Percentiles rank a stretch among this genome's conserved stretches.
These are phyloP conservation scores for Vachellia pachyceras DNA, from an alignment of 306 rosid genomes.

Conservation along the genomic window DNA sequence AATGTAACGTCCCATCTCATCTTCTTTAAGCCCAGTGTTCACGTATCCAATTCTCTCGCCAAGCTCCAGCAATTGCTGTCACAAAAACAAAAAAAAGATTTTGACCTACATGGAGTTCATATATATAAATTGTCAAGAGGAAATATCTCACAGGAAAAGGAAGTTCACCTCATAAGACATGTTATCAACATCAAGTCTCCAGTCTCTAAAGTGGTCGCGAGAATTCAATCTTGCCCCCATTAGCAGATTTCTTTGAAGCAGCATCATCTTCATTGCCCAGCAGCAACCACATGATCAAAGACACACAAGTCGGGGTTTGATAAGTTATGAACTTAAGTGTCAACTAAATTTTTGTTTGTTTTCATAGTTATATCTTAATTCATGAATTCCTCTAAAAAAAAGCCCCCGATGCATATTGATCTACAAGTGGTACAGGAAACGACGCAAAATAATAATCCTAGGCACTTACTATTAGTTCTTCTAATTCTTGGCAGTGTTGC, in stretches of 20 bases:
- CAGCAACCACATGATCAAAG: background rate
- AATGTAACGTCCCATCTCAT: constrained; percentile 65
- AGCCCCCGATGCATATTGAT: background rate
- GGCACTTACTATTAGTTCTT: background rate
- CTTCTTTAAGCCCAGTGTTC: constrained; percentile 84
- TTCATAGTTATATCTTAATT: background rate
- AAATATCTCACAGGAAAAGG: background rate
- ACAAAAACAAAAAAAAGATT: background rate
- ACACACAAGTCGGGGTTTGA: constrained; percentile 13
- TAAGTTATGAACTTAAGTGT: background rate
- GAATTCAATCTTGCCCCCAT: constrained; percentile 75
- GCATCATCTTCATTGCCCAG: constrained; percentile 66
- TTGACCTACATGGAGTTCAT: too few relatives aligned
- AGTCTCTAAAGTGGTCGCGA: constrained; percentile 72
- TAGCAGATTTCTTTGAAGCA: constrained; percentile 70
- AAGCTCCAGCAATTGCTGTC: constrained; percentile 86
- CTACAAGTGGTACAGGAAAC: background rate
- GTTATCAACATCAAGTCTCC: constrained; percentile 92
- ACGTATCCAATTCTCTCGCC: constrained; percentile 91
- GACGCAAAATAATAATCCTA: background rate
- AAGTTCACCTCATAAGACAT: constrained; percentile 87
- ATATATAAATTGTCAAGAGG: background rate
- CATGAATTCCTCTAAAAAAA: background rate
- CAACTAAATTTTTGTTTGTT: background rate
- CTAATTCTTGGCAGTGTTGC: background rate